Base-by-base conservation (phyloP, 345 rosid species). In the Odontarrhena argentea region DNA sequence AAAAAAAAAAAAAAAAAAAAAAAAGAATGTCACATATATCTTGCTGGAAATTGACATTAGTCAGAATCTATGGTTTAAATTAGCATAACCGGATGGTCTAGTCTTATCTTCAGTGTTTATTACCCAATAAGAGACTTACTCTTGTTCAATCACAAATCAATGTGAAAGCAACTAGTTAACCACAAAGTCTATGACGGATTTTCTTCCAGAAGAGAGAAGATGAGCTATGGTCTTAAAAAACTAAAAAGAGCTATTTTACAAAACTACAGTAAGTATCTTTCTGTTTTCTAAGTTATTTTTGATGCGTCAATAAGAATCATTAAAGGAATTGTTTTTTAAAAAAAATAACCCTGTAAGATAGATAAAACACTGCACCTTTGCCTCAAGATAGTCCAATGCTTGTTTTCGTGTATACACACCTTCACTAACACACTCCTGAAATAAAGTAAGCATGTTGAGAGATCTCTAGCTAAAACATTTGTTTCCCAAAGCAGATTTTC, bases 351-450 rank as follows among this genome's bases (percentile, higher is more conserved):
- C 46, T 32, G 1, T 8, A 70, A 13, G 49, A 51, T 41, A 46
- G 46, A 48, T 44, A 37, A 73, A 76, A 70, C 7, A 67, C 26
- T 44, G 60, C 46, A 93, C 98, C 94, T 83, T 82, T 54, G 78
- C 71, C 75, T 90, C 96, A 28, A 93, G 97, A 74, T 74, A 83
- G 25, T 81, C 87, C 77, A 91, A 74, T 42, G 98, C 98, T 77
- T 86, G 80, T 62, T 73, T 69, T 49, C 60, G 84, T 11, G 96
- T 85, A 71, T 73, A 78, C 53, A 93, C 78, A 47, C 77, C 79
- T 28, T 70, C 65, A 55, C 76, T 74, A n/a, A 87, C 83, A 77
- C 96, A 93, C 78, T 93, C 98, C 98, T 93, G 86, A 66, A 77
- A 75, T 62, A 9, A 64, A 42, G 40, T 63, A 64, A 54, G 52